Base-by-base conservation (phyloP, 148 eudicot species). In the Rhododendron kiyosumense region DNA sequence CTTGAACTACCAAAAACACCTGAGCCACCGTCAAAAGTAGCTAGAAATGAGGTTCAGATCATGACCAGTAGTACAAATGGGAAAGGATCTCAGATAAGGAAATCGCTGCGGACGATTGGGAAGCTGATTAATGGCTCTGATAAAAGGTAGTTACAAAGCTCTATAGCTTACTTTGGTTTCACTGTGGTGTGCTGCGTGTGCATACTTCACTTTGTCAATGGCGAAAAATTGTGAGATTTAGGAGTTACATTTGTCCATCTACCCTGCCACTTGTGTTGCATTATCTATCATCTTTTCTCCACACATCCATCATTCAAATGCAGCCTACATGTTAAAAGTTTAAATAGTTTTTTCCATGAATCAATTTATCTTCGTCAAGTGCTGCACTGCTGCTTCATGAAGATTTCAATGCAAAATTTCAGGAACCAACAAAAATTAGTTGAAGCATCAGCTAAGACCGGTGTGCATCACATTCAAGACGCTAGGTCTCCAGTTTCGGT, bases 101-200 rank as follows among this genome's bases (percentile, higher is more conserved):
- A 92, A 91, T 97, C 99, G 14, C 89, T 97, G 51, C 90, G 96
- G 59, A 90, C 93, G 13, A 92, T 97, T 52, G 98, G 99, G 86
- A 97, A 92, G 88, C 87, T 97, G 83, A 93, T 97, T 65, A 92
- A 92, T 59, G 98, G 99, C 81, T 91, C 98, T 4, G 99, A 97
- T 48, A 96, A 93, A 87, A 93, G 94, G 99, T 95, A 45, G 59
- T 81, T 18, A 82, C 54, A 49, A 11, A 61, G 28, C 20, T 22
- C 10, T 32, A 17, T 3, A 48, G 34, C 51, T 48, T 45, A 83
- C 13, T 57, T 78, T 49, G 32, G 13, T 54, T 17, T 36, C 57
- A 20, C 28, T 13, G 41, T 71, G 0, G 45, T 38, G 41, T 38
- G 41, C 36, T 34, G 36, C 36, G 0, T 8, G 43, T 71, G n/a